phyloP scores from a whole-genome alignment of 441 rosid species.

The Gossypium laxum region DNA sequence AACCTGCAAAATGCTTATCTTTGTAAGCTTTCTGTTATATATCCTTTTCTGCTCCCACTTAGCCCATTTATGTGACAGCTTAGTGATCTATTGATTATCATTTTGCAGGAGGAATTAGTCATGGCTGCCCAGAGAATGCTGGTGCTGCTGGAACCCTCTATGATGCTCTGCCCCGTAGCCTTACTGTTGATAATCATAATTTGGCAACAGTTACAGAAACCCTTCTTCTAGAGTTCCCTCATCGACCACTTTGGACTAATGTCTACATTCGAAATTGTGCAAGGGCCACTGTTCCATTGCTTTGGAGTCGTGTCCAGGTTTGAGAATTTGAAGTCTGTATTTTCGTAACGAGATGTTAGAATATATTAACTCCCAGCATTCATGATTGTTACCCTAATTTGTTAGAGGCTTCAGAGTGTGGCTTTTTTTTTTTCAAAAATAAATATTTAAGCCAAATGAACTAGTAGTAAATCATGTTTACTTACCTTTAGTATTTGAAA shows the following conservation, averaged over 20 bases:
- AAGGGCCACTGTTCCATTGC: slow-evolving; percentile 87
- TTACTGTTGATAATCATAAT: slow-evolving; percentile 77
- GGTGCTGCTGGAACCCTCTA: slow-evolving; percentile 96
- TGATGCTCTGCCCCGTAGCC: slow-evolving; percentile 94
- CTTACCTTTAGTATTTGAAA: too few species aligned
- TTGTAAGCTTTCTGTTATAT: background rate
- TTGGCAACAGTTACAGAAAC: slow-evolving; percentile 84
- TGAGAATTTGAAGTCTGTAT: slow-evolving; percentile 11
- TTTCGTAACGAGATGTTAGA: background rate
- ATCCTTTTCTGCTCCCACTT: background rate
- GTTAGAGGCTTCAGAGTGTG: background rate
- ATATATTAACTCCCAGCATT: background rate
- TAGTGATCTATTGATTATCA: background rate
- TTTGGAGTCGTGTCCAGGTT: slow-evolving; percentile 99
- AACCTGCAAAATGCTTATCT: background rate
- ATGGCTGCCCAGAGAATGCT: slow-evolving; percentile 74
- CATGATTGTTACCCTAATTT: background rate
- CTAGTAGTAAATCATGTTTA: too few species aligned
- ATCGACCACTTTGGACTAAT: slow-evolving; percentile 75
- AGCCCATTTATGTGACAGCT: background rate
- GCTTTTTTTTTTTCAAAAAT: background rate
- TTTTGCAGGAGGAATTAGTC: slow-evolving; percentile 69
- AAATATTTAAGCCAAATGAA: too few species aligned
- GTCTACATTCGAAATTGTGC: slow-evolving; percentile 77
- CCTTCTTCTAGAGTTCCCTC: slow-evolving; percentile 86